Evolutionary conservation across 768 basidiomycete genomes (phyloP).

Genomic region (Hygrophoropsis aurantiaca): DNA sequence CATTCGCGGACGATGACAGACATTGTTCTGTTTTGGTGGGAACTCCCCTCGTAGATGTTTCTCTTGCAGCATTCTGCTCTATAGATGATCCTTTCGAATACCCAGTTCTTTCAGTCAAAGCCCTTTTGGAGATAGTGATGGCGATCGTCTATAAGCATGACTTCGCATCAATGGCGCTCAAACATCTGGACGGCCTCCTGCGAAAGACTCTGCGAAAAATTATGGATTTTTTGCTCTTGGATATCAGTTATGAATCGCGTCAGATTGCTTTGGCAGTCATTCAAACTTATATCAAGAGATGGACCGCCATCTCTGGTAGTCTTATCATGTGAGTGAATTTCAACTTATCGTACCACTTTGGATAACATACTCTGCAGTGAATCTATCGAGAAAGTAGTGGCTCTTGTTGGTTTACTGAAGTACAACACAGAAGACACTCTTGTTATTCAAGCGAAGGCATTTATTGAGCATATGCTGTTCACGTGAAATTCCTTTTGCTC

Average conservation of each 20-base stretch:
- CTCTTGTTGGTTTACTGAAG: conserved; percentile 46
- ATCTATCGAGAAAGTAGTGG: conserved; percentile 50
- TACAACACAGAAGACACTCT: conserved; percentile 58
- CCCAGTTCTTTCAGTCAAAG: conserved; percentile 58
- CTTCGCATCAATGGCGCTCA: conserved; percentile 54
- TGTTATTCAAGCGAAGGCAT: conserved; percentile 52
- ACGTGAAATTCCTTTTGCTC: conserved; percentile 33
- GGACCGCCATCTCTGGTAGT: conserved; percentile 34
- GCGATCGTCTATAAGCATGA: conserved; percentile 76
- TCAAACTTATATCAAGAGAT: conserved; percentile 63
- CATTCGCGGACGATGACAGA: conserved; percentile 40
- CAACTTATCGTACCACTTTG: not conserved
- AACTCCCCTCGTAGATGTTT: conserved; percentile 60
- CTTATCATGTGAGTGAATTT: conserved; percentile 9
- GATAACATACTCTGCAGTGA: conserved; percentile 35
- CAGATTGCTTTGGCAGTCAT: conserved; percentile 62
- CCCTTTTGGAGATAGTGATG: conserved; percentile 60
- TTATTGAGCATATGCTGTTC: conserved; percentile 52
- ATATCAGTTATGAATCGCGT: conserved; percentile 66
- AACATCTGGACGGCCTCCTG: conserved; percentile 52
- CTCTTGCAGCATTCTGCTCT: conserved; percentile 50
- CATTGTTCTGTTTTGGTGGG: conserved; percentile 53
- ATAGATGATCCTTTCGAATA: conserved; percentile 44
- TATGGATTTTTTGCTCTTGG: conserved; percentile 49
- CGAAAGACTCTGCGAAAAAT: conserved; percentile 52